These are phyloP conservation scores for Plasmodium coatneyi DNA, from an alignment of 169 alveolate genomes.

Conservation along the genomic window DNA sequence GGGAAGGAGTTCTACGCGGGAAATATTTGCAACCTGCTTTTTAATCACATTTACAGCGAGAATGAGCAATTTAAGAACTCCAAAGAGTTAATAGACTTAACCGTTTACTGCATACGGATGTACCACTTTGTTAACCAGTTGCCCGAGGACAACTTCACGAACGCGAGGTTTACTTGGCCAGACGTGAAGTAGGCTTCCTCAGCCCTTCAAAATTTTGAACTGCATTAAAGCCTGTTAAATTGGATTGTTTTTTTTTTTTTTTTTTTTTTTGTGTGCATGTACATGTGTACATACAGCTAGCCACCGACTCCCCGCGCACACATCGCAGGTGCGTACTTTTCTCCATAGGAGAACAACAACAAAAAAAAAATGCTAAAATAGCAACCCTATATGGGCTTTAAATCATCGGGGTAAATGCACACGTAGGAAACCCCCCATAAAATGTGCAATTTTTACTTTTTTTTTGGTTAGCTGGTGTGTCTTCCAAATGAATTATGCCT, in stretches of 20 bases:
- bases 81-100: slow-evolving; percentile 38
- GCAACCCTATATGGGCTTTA: not conserved
- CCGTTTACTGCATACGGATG: slow-evolving; percentile 68
- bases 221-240: not conserved
- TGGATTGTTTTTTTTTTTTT: not conserved
- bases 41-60: slow-evolving; percentile 64
- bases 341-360: not conserved
- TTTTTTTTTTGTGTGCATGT: not conserved
- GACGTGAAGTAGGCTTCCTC: slow-evolving; percentile 13
- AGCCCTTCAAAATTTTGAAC: not conserved
- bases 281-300: slow-evolving; percentile 11
- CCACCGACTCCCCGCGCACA: not conserved
- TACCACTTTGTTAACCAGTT: slow-evolving; percentile 34
- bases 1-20: slow-evolving; percentile 58
- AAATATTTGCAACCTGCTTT: slow-evolving; percentile 28
- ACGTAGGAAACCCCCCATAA: not conserved
- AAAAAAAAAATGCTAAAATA: not conserved
- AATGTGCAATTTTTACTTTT: not conserved
- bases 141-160: slow-evolving; percentile 51
- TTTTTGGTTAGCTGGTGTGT: not conserved
- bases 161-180: slow-evolving; percentile 71
- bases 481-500: not conserved
- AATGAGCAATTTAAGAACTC: slow-evolving; percentile 41
- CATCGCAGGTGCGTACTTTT: not conserved
- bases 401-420: not conserved